phyloP scores from a whole-genome alignment of 768 basidiomycete species.

The Lentinula sp. region DNA sequence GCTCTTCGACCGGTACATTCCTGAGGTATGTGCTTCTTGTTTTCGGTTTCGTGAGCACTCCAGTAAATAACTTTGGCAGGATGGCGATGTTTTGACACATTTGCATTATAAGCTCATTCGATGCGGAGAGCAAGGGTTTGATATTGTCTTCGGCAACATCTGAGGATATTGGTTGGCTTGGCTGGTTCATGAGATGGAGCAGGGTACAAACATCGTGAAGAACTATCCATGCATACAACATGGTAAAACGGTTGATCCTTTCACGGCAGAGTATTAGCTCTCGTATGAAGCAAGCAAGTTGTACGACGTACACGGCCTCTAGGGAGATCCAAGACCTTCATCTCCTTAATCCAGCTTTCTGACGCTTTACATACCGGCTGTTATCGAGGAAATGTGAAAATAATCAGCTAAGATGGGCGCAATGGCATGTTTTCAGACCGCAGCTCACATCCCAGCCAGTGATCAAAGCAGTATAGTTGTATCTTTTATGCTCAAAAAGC shows the following conservation, averaged over 20 bases:
- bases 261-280: neutral
- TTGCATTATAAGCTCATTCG: constrained; percentile 15
- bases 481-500: constrained; percentile 34
- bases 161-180: constrained; percentile 4
- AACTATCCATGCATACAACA: constrained; percentile 26
- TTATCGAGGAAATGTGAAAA: neutral
- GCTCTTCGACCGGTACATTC: constrained; percentile 8
- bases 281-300: neutral
- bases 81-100: constrained; percentile 6
- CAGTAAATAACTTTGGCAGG: constrained; percentile 12
- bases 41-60: constrained; percentile 1
- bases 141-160: constrained; percentile 33
- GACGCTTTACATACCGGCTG: constrained; percentile 31
- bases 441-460: constrained; percentile 43
- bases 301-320: constrained; percentile 28
- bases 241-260: constrained; percentile 40
- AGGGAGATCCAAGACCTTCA: constrained; percentile 33
- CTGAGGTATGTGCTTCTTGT: neutral
- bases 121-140: constrained; percentile 6
- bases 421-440: neutral
- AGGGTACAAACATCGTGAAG: constrained; percentile 28
- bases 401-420: neutral
- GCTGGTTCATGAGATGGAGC: neutral
- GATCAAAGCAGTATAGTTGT: constrained; percentile 37
- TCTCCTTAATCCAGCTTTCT: constrained; percentile 37